phyloP scores from a whole-genome alignment of 83 land plant genomes.

The Diphasiastrum complanatum region DNA sequence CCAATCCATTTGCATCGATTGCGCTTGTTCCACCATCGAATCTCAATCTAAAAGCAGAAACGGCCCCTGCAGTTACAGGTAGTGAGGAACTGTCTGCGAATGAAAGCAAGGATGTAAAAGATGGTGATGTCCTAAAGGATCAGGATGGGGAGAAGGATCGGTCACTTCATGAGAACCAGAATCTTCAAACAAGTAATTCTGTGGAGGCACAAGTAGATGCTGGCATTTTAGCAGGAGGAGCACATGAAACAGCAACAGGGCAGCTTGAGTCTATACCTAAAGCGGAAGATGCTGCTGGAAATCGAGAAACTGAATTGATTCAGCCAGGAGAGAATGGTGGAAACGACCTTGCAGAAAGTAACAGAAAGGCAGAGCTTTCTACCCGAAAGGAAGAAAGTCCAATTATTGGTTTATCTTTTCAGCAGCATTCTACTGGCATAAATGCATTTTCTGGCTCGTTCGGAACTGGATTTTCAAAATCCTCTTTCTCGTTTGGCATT shows the following conservation, averaged over 20 bases:
- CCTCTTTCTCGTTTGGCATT: slow-evolving; percentile 12
- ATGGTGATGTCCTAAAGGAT: slow-evolving; percentile 4
- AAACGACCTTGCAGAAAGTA: neutral
- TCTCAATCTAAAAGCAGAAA: neutral
- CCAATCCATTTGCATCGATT: slow-evolving; percentile 78
- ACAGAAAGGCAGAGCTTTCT: slow-evolving; percentile 5
- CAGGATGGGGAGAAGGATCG: slow-evolving; percentile 3
- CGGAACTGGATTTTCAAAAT: slow-evolving; percentile 22
- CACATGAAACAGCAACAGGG: neutral
- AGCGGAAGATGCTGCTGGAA: neutral
- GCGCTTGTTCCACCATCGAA: slow-evolving; percentile 55
- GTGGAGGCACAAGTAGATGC: slow-evolving; percentile 16
- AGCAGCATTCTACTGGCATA: slow-evolving; percentile 61
- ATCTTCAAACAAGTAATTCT: slow-evolving; percentile 10
- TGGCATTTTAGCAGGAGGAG: neutral
- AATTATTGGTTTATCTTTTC: slow-evolving; percentile 63
- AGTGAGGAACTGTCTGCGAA: slow-evolving; percentile 9
- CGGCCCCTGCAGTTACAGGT: slow-evolving; percentile 8
- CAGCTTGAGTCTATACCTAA: neutral
- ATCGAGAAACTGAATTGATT: neutral
- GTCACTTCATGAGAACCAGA: slow-evolving; percentile 5
- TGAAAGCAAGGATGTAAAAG: slow-evolving; percentile 12
- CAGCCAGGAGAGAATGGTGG: neutral
- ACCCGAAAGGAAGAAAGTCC: slow-evolving; percentile 12
- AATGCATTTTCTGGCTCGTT: slow-evolving; percentile 71